A percentile compares a stretch with the other conserved stretches of the same genome.
These are phyloP conservation scores for Theileria parva DNA, from an alignment of 169 alveolate genomes.

Conservation along the genomic window DNA sequence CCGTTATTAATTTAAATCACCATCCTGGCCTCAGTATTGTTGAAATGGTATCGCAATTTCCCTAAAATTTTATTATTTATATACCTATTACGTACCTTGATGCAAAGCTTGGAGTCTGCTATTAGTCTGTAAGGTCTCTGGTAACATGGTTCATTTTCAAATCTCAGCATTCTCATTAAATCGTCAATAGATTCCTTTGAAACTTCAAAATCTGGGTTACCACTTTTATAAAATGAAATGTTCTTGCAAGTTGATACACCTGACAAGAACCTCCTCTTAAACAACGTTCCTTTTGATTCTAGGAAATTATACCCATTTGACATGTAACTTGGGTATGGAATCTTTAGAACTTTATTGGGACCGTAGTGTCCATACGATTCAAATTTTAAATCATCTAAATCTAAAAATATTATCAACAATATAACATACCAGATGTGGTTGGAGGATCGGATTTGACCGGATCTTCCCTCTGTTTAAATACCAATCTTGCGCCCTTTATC, in stretches of 20 bases:
- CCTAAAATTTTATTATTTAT: constrained; percentile 14
- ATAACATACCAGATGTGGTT: not conserved
- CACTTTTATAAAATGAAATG: constrained; percentile 3
- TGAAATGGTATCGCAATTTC: constrained; percentile 37
- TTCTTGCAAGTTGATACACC: constrained; percentile 23
- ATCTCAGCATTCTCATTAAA: constrained; percentile 16
- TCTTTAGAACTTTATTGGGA: constrained; percentile 5
- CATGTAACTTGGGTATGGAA: constrained; percentile 9
- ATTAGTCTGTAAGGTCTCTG: constrained; percentile 41
- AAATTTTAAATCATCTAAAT: not conserved
- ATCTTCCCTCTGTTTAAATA: not conserved
- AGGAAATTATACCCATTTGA: not conserved
- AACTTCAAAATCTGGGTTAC: not conserved
- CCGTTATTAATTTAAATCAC: not conserved
- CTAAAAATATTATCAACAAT: not conserved
- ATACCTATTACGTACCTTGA: constrained; percentile 36
- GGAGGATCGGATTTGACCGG: not conserved
- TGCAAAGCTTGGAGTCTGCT: constrained; percentile 63
- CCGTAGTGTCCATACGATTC: not conserved
- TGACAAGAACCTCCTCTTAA: constrained; percentile 14
- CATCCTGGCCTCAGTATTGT: constrained; percentile 32
- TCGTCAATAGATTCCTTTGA: constrained; percentile 15
- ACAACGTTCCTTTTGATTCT: not conserved
- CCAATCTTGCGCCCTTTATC: not conserved
- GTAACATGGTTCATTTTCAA: constrained; percentile 29